Conservation (phyloP, 2,329 filamentous ascomycete species). For the Fusarium napiforme region DNA sequence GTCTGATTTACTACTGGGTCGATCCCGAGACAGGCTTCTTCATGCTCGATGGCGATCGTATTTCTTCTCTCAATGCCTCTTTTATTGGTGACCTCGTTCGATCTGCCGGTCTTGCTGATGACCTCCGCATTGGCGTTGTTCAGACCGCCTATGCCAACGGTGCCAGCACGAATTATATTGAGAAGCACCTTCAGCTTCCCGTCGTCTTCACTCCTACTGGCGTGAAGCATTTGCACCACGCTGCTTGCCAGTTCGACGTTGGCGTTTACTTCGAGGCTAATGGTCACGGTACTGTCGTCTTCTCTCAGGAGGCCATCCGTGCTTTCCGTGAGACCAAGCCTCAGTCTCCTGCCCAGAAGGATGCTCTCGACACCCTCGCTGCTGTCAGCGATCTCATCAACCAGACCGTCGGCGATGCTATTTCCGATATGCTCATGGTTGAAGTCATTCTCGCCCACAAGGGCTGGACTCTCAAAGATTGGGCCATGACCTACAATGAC, state of each 20-base stretch:
- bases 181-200: slow-evolving; percentile 86
- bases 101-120: slow-evolving; percentile 79
- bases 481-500: slow-evolving; percentile 92
- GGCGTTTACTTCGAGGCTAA: slow-evolving; percentile 99
- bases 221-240: slow-evolving; percentile 97
- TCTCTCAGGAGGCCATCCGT: slow-evolving; percentile 84
- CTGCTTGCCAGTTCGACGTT: slow-evolving; percentile 93
- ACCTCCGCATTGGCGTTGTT: slow-evolving; percentile 91
- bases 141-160: slow-evolving; percentile 99
- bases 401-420: slow-evolving; percentile 95
- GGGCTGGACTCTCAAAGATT: slow-evolving; percentile 87
- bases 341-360: slow-evolving; percentile 90
- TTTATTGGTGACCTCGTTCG: slow-evolving; percentile 92
- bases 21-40: slow-evolving; percentile 86
- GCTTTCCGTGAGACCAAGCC: slow-evolving; percentile 83
- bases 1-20: slow-evolving; percentile 93
- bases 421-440: slow-evolving; percentile 95
- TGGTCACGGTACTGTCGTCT: slow-evolving; percentile 95
- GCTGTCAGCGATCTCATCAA: slow-evolving; percentile 94
- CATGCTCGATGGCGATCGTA: slow-evolving; percentile 95
- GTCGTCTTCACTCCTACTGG: slow-evolving; percentile 94
- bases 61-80: slow-evolving; percentile 90
- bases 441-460: slow-evolving; percentile 98
- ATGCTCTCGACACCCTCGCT: slow-evolving; percentile 84
- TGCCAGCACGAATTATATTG: slow-evolving; percentile 90